Percentiles rank a stretch among this genome's conserved stretches.
These are phyloP conservation scores for Pezicula rhizophila DNA, from an alignment of 2,329 filamentous ascomycete genomes.

Conservation along the genomic window DNA sequence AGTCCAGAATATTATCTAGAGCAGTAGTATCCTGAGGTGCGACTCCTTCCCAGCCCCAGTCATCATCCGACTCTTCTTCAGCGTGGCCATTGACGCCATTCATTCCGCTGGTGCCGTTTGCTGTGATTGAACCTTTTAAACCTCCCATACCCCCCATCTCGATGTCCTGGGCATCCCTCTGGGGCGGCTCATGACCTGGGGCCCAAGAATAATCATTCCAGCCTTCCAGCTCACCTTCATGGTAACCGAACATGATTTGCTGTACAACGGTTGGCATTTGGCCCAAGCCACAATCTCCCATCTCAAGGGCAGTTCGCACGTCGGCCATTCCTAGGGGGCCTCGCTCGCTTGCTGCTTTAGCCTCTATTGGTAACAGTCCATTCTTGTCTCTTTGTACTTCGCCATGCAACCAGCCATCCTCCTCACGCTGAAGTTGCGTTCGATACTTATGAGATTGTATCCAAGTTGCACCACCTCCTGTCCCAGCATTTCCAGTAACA, in stretches of 20 bases:
- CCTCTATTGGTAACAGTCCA: constrained; percentile 75
- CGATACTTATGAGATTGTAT: constrained; percentile 77
- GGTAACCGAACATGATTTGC: constrained; percentile 62
- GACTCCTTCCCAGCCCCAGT: constrained; percentile 58
- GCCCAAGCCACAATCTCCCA: constrained; percentile 70
- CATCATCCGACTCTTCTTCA: constrained; percentile 44
- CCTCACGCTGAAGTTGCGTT: constrained; percentile 68
- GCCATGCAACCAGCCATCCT: constrained; percentile 65
- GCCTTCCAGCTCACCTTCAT: constrained; percentile 70
- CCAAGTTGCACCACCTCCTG: constrained; percentile 61
- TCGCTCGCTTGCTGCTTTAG: constrained; percentile 66
- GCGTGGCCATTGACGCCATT: constrained; percentile 45
- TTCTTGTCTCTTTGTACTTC: constrained; percentile 69
- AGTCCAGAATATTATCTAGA: constrained; percentile 47
- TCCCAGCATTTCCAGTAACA: constrained; percentile 53
- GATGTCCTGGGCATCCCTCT: constrained; percentile 29
- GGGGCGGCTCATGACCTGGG: constrained; percentile 26
- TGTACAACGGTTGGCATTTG: constrained; percentile 72
- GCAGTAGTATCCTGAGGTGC: constrained; percentile 43
- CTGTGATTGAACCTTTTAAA: constrained; percentile 18
- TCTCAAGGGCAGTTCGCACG: constrained; percentile 66
- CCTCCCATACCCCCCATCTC: constrained; percentile 29
- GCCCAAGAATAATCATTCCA: constrained; percentile 50
- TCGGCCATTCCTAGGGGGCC: constrained; percentile 72
- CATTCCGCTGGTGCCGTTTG: constrained; percentile 25